phyloP scores from a whole-genome alignment of 23 red algal species.

The Agarophyton chilense region DNA sequence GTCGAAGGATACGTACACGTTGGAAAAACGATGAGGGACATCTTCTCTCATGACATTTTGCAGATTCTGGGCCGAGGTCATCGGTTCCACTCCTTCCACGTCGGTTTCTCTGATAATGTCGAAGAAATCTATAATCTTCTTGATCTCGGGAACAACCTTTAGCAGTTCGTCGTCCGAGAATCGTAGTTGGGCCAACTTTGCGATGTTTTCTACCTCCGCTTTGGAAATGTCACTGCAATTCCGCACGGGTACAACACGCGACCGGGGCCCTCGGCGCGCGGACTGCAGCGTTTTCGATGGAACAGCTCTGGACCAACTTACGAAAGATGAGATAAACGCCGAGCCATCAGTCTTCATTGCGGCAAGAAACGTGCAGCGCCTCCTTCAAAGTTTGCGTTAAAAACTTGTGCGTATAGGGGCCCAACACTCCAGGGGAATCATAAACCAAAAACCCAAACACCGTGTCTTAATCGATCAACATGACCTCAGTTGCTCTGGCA shows the following conservation, averaged over 20 bases:
- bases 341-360: not conserved
- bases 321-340: not conserved
- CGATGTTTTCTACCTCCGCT: constrained; percentile 37
- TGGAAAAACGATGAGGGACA: constrained; percentile 28
- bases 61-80: constrained; percentile 25
- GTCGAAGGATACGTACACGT: constrained; percentile 42
- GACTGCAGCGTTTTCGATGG: not conserved
- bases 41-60: constrained; percentile 64
- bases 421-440: no score
- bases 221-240: constrained; percentile 21
- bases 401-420: no score
- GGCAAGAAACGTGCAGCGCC: no score
- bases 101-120: constrained; percentile 55
- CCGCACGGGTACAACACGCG: not conserved
- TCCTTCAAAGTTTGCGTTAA: no score
- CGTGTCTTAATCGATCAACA: no score
- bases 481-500: no score
- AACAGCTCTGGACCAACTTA: not conserved
- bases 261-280: not conserved
- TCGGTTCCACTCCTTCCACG: constrained; percentile 63
- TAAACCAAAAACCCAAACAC: no score
- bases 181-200: constrained; percentile 47
- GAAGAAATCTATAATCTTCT: constrained; percentile 57
- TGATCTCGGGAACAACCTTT: constrained; percentile 41
- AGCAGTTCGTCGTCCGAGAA: constrained; percentile 46